A percentile compares a stretch with the other conserved stretches of the same genome.
Conservation (phyloP, 768 basidiomycete species). For the Suillus alpinus region DNA sequence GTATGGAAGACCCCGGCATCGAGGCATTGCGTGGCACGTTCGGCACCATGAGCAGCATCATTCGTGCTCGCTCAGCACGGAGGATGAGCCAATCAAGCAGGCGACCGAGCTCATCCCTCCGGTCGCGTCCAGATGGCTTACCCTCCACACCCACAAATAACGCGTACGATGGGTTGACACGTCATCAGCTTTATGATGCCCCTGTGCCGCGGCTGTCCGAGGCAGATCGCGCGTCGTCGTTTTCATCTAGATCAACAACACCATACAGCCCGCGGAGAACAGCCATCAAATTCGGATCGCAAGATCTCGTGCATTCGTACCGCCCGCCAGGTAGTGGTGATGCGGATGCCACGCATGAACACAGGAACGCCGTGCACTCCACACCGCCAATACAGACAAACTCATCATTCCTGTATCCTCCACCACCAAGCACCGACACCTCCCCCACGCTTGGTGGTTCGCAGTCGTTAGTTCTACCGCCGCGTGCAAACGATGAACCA, state of each 20-base stretch:
- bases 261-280: constrained; percentile 38
- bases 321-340: constrained; percentile 52
- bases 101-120: constrained; percentile 20
- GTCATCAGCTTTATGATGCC: constrained; percentile 87
- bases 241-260: constrained; percentile 16
- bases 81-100: constrained; percentile 48
- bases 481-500: constrained; percentile 28
- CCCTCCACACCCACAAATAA: constrained; percentile 18
- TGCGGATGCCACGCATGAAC: constrained; percentile 46
- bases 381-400: constrained; percentile 4
- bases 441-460: neutral
- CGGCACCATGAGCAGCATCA: constrained; percentile 88
- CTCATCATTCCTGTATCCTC: constrained; percentile 24
- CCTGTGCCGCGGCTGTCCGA: constrained; percentile 61
- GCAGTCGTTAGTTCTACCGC: constrained; percentile 24
- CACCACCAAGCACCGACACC: constrained; percentile 27
- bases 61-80: constrained; percentile 60
- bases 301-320: constrained; percentile 77
- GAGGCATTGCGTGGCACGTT: constrained; percentile 90
- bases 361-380: constrained; percentile 36
- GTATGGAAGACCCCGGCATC: constrained; percentile 87
- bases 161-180: constrained; percentile 52
- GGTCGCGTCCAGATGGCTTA: constrained; percentile 18
- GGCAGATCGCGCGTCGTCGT: constrained; percentile 38
- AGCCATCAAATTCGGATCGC: constrained; percentile 74